Base-by-base conservation (phyloP, 129 eudicot genomes). In the Centella asiatica region DNA sequence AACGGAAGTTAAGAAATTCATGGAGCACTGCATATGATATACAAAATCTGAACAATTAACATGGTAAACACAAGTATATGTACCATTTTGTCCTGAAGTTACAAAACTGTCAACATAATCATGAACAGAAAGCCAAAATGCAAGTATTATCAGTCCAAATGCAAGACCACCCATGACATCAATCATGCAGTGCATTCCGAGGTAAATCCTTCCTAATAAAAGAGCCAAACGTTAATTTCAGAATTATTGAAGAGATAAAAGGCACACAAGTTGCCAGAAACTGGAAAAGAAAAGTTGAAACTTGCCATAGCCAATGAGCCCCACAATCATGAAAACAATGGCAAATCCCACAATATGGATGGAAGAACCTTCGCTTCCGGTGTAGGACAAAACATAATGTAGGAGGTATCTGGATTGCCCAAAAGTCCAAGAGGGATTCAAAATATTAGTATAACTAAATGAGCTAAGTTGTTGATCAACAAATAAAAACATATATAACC, bases 121-220 rank as follows among this genome's bases (percentile, higher is more conserved):
- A 64, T 86, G 85, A 57, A 85, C 50, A 19, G 40, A 71, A 23
- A 93, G 88, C 99, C 99, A 93, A 52, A 85, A 63, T 64, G 73
- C 69, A 20, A 93, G 92, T 62, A 93, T 85, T 31, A 75, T 69
- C 69, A 85, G 58, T 66, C 99, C 99, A 69, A 85, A 36, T 71
- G 73, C 76, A 69, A 93, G 89, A 62, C 99, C 99, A 29, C 75
- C 85, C 65, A 88, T 11, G 54, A 93, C 78, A 62, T 93, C 99
- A 34, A 93, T 66, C 68, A 80, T 74, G 49, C 99, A 85, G 74
- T 93, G 99, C 99, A 93, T 93, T 48, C 96, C 99, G 12, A 93
- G 93, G 78, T 93, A 93, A 50, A 88, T 71, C 77, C 96, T 77
- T 70, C 96, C 99, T 93, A 59, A 27, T 29, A 68, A 69, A 62